Base-by-base conservation (phyloP, 164 flowering plant species). In the Buxus sempervirens region DNA sequence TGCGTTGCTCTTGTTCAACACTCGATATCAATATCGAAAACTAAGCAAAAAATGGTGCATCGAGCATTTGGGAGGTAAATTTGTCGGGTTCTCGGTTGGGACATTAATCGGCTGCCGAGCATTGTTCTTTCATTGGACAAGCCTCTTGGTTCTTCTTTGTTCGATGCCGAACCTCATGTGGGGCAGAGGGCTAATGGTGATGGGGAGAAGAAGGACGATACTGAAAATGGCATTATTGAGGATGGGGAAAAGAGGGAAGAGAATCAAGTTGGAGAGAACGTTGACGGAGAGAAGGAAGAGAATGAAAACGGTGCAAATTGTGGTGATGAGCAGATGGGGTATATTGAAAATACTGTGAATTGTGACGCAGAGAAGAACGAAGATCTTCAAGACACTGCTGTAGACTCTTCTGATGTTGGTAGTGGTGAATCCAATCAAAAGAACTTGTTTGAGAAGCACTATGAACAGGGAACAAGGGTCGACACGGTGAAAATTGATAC, bases 71-170 rank as follows among this genome's bases (percentile, higher is more conserved):
- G 82, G 19, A 63, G 71, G 69, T 88, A 68, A 16, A 51, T 90
- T 22, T 90, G 92, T 61, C 62, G 77, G 75, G 83, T 86, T 81
- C 81, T 90, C 75, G 90, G 90, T 26, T 89, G 96, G 91, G 87
- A 91, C 48, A 73, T 85, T n/a, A 62, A 74, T 57, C 66, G 79
- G 62, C 81, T 88, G 32, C 86, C 93, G n/a, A 75, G 63, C 32
- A 75, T 83, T 51, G 81, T 70, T 53, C 23, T 71, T 61, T 68
- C 79, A 2, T 15, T 63, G 51, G 70, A 25, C 3, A 72, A 67
- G 25, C 60, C 82, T 18, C 77, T 73, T 0, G 59, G 71, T n/a
- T 48, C 45, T 0, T 38, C 41, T 0, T 25, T 65, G 71, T 54
- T 49, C 13, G 62, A 64, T 14, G 41, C 27, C 6, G 54, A 53